These are phyloP conservation scores for Cocos nucifera DNA, from an alignment of 176 grass and related monocot genomes.

Conservation along the genomic window DNA sequence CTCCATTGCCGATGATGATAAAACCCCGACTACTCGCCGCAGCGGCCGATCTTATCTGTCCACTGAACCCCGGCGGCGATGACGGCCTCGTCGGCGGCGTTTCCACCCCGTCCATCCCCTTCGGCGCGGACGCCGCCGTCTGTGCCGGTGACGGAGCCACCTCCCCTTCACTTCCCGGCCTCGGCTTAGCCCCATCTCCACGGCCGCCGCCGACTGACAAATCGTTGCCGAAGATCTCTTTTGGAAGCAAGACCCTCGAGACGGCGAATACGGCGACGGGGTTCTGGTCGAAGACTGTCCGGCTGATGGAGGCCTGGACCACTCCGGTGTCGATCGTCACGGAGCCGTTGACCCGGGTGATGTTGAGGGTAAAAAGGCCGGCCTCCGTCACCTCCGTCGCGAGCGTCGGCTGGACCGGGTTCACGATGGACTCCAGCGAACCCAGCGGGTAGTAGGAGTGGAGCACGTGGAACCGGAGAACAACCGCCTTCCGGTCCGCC, in stretches of 20 bases:
- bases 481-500: conserved; percentile 66
- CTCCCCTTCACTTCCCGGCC: conserved; percentile 3
- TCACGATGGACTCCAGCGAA: conserved; percentile 91
- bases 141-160: no score
- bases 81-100: conserved; percentile 47
- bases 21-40: not conserved
- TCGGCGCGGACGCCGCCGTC: no score
- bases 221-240: conserved; percentile 55
- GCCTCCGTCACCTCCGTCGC: conserved; percentile 74
- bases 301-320: conserved; percentile 87
- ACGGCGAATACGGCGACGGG: conserved; percentile 87
- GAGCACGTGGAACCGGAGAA: conserved; percentile 95
- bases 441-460: conserved; percentile 97
- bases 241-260: conserved; percentile 76
- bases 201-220: not conserved
- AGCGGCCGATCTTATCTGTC: conserved; percentile 21
- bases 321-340: conserved; percentile 89
- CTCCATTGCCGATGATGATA: not conserved
- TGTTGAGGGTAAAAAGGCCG: conserved; percentile 83
- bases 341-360: conserved; percentile 88
- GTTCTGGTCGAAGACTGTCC: conserved; percentile 92
- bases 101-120: not conserved
- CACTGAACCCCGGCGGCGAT: conserved; percentile 34
- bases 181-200: not conserved
- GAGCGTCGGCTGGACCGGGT: conserved; percentile 95